phyloP scores from a whole-genome alignment of 129 eudicot genomes.

The Lactuca saligna region DNA sequence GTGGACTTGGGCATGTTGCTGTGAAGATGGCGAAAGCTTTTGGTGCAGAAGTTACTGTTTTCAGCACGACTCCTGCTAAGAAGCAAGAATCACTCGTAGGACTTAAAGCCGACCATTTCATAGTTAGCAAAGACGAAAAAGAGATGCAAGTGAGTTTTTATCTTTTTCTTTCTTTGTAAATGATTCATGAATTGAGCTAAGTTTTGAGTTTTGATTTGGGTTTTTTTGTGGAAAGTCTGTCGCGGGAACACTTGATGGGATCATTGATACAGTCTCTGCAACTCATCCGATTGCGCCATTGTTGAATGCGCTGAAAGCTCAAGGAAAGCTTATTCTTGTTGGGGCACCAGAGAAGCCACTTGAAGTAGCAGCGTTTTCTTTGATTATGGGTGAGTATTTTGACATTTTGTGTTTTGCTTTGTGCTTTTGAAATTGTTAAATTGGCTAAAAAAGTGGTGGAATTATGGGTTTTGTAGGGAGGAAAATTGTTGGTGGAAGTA shows the following conservation, averaged over 20 bases:
- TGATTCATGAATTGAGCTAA: not conserved
- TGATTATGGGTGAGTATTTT: conserved; percentile 39
- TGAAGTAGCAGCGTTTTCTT: conserved; percentile 50
- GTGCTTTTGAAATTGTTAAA: not conserved
- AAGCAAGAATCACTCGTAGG: conserved; percentile 42
- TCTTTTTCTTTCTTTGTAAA: not conserved
- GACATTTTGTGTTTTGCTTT: not conserved
- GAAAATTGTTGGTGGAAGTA: conserved; percentile 42
- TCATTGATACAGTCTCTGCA: conserved; percentile 52
- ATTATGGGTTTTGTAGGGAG: conserved; percentile 32
- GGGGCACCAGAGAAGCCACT: conserved; percentile 51
- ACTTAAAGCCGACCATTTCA: conserved; percentile 52
- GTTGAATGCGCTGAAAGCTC: conserved; percentile 35
- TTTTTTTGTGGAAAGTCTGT: conserved; percentile 29
- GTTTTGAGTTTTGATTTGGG: not conserved
- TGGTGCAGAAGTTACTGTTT: conserved; percentile 57
- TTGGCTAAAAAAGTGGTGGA: not conserved
- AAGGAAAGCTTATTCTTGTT: conserved; percentile 58
- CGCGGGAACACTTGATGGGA: conserved; percentile 49
- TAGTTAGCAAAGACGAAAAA: conserved; percentile 40
- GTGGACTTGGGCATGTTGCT: conserved; percentile 65
- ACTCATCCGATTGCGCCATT: conserved; percentile 39
- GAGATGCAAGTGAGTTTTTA: conserved; percentile 30
- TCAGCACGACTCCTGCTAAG: conserved; percentile 47
- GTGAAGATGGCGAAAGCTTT: conserved; percentile 67